phyloP scores from a whole-genome alignment of 495 filamentous ascomycete species.

The Pseudevernia furfuracea region DNA sequence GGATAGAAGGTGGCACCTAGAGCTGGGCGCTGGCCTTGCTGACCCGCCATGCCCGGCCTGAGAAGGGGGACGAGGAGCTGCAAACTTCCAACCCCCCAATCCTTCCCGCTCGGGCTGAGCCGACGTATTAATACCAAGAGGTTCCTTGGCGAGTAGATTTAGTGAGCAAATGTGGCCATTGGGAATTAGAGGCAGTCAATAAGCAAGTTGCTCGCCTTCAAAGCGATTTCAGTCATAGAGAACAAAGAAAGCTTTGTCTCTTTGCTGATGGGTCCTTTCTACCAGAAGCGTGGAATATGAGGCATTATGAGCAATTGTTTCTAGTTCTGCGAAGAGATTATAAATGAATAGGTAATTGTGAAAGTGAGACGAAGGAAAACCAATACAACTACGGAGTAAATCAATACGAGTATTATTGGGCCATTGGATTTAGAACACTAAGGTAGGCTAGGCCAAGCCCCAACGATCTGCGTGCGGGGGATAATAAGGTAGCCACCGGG shows the following conservation, averaged over 20 bases:
- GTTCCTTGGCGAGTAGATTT: not conserved
- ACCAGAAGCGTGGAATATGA: not conserved
- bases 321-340: not conserved
- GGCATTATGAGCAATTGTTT: not conserved
- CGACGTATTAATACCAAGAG: not conserved
- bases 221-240: not conserved
- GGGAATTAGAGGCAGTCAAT: not conserved
- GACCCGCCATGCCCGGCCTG: slow-evolving; percentile 18
- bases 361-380: not conserved
- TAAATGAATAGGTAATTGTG: no score
- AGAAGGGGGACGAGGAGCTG: not conserved
- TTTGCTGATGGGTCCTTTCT: not conserved
- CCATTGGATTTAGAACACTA: no score
- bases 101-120: slow-evolving; percentile 2
- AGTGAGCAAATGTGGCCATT: slow-evolving; percentile 4
- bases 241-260: not conserved
- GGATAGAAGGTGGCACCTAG: slow-evolving; percentile 86
- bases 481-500: no score
- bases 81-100: not conserved
- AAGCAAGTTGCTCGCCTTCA: not conserved
- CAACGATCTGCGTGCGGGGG: no score
- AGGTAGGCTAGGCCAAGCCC: no score
- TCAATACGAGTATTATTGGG: no score
- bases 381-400: not conserved
- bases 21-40: slow-evolving; percentile 41